Evolutionary conservation across 1,284 basidiomycete genomes (phyloP), one percentile per base, ranked within the genome.

Genomic region (Boletus semigastroideus): DNA sequence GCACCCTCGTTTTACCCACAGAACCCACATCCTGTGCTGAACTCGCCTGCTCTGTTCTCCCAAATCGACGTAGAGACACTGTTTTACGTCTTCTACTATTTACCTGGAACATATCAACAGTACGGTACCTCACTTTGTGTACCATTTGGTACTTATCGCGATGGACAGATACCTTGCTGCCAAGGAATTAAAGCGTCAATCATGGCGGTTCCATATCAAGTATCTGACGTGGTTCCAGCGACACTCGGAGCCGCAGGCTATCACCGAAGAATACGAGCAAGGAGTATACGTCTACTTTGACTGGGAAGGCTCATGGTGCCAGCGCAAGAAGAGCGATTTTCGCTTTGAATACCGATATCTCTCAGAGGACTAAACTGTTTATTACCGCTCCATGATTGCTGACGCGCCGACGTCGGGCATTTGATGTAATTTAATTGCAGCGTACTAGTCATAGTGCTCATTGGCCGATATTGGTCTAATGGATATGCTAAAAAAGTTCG

Each of bases 221-320:
- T 99, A 98, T 71, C 75, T 99, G 56, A 99, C 97, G 36, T 99
- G 97, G 97, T 99, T 99, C 84, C 97, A 99, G 72, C 84, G 97
- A 48, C 94, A 98, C 66, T 95, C 93, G 20, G 95, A 99, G 69
- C 97, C 97, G n/a, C 94, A 97, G 69, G 94, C 93, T 5, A 98
- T 99, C 69, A 99, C 97, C 43, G 96, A 98, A 65, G 97, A 99
- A 72, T 99, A 98, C 70, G 97, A 99, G 74, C 94, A 99, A 75
- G 97, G 97, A 16, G 94, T 96, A 25, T 96, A 95, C 69, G 91
- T 94, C 49, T 95, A 96, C 78, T 96, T 96, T 72, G 93, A 96
- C 72, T 96, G 93, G 93, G 93, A 96, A 71, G 92, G 92, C 54
- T 92, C 90, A 56, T 98, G 96, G 97, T 97, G 94, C 72, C 94